Evolutionary conservation across 2,329 filamentous ascomycete species (phyloP), one percentile per base, ranked within the genome.

Genomic region (Tricladium varicosporioides): DNA sequence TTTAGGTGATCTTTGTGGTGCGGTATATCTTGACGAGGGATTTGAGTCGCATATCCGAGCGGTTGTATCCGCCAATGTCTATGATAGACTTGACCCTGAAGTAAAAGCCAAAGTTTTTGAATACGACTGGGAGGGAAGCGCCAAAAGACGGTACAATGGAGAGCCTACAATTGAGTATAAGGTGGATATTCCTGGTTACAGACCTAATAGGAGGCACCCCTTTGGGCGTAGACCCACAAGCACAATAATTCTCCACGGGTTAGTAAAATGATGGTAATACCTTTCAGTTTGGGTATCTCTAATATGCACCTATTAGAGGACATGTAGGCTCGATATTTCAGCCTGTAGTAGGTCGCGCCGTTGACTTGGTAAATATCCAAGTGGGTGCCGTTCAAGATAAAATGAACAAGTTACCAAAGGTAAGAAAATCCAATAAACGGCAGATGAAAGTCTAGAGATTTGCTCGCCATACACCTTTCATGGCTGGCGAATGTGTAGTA

Each of bases 241-340:
- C 70, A 57, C 81, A 70, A 66, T 8, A 69, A 75, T 70, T 57
- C 65, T 60, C 56, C 78, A 67, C 64, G 70, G 48, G 57, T 75
- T 59, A 44, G 71, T 69, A 51, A n/a, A n/a, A n/a, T n/a, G n/a
- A n/a, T n/a, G n/a, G n/a, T n/a, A n/a, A n/a, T n/a, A n/a, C n/a
- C n/a, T n/a, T n/a, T n/a, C n/a, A n/a, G n/a, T n/a, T n/a, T n/a
- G n/a, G n/a, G n/a, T n/a, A n/a, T n/a, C n/a, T n/a, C n/a, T n/a
- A n/a, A n/a, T n/a, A n/a, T n/a, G n/a, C n/a, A n/a, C n/a, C n/a
- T n/a, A n/a, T n/a, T n/a, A n/a, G n/a, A n/a, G n/a, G n/a, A n/a
- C n/a, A n/a, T n/a, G n/a, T n/a, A n/a, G n/a, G n/a, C n/a, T n/a
- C n/a, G n/a, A n/a, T n/a, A n/a, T n/a, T n/a, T n/a, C n/a, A n/a